phyloP scores from a whole-genome alignment of 352 stramenopile genomes.

The Globisporangium abappressorium region DNA sequence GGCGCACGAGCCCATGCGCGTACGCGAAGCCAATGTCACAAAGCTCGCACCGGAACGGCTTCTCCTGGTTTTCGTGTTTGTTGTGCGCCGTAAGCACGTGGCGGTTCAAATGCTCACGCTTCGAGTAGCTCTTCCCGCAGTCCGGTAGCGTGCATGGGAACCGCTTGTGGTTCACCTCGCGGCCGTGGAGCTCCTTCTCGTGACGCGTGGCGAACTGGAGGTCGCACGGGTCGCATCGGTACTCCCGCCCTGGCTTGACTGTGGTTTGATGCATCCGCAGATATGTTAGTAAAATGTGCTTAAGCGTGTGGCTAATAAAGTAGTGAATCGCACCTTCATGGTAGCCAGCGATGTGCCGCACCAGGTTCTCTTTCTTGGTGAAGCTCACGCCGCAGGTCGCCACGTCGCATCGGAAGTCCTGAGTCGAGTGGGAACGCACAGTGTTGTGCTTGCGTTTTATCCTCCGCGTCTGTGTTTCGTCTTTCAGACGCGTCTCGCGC shows the following conservation, averaged over 20 bases:
- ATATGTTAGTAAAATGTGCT: neutral
- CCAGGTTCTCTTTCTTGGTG: constrained; percentile 12
- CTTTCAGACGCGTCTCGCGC: neutral
- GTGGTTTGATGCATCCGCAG: too few species aligned
- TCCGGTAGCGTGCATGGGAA: constrained; percentile 39
- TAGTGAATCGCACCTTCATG: constrained; percentile 11
- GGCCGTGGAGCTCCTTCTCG: constrained; percentile 27
- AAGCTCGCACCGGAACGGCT: constrained; percentile 54
- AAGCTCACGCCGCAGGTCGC: constrained; percentile 18
- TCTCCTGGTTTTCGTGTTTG: constrained; percentile 22
- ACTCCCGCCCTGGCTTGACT: constrained; percentile 1
- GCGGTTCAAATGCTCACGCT: constrained; percentile 58
- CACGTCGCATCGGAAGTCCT: constrained; percentile 13
- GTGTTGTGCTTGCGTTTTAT: neutral
- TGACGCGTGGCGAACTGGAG: constrained; percentile 25
- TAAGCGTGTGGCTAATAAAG: neutral
- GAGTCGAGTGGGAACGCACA: neutral
- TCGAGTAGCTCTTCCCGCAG: constrained; percentile 61
- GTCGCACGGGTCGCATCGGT: constrained; percentile 12
- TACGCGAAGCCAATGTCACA: constrained; percentile 61
- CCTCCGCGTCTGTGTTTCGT: neutral
- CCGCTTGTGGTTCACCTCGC: constrained; percentile 15
- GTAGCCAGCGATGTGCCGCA: constrained; percentile 16
- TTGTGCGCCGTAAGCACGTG: constrained; percentile 50
- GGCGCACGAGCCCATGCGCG: constrained; percentile 60